Evolutionary conservation across 768 basidiomycete genomes (phyloP).

Genomic region (Podaxis sp.): DNA sequence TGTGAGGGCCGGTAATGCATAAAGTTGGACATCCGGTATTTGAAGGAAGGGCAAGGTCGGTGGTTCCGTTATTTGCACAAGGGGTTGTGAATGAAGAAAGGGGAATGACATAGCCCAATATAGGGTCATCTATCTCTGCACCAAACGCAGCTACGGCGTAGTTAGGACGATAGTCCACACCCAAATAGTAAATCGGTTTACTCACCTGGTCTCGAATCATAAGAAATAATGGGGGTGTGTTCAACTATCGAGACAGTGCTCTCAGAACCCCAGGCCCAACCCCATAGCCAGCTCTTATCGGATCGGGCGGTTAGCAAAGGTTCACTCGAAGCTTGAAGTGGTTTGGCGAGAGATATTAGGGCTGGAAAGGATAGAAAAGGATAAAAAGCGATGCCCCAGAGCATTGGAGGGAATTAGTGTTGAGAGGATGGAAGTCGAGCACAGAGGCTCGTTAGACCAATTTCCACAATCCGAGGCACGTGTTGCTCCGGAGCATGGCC

Average conservation of each 20-base stretch:
- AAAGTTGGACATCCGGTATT: conserved; percentile 72
- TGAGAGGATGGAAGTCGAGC: neutral
- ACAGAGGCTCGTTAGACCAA: neutral
- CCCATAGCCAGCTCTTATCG: conserved; percentile 58
- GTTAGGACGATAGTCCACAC: neutral
- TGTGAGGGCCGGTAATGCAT: conserved; percentile 53
- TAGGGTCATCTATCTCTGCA: conserved; percentile 62
- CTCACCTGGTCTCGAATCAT: conserved; percentile 62
- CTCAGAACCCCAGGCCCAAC: conserved; percentile 69
- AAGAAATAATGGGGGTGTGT: conserved; percentile 67
- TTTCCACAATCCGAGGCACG: conserved; percentile 9
- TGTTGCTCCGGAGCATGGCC: neutral
- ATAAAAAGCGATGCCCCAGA: conserved; percentile 7
- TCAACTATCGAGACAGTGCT: conserved; percentile 77
- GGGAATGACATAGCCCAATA: conserved; percentile 73
- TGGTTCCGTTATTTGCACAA: conserved; percentile 40
- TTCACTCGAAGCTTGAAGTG: conserved; percentile 29
- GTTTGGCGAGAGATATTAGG: conserved; percentile 22
- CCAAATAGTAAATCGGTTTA: conserved; percentile 6
- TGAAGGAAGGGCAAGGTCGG: conserved; percentile 20
- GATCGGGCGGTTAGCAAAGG: conserved; percentile 40
- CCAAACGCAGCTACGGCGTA: conserved; percentile 64
- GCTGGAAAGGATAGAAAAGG: neutral
- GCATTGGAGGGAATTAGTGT: conserved; percentile 1
- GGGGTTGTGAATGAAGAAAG: conserved; percentile 60